Evolutionary conservation across 1,284 basidiomycete genomes (phyloP), one percentile per base, ranked within the genome.

Genomic region (Puccinia coronata): DNA sequence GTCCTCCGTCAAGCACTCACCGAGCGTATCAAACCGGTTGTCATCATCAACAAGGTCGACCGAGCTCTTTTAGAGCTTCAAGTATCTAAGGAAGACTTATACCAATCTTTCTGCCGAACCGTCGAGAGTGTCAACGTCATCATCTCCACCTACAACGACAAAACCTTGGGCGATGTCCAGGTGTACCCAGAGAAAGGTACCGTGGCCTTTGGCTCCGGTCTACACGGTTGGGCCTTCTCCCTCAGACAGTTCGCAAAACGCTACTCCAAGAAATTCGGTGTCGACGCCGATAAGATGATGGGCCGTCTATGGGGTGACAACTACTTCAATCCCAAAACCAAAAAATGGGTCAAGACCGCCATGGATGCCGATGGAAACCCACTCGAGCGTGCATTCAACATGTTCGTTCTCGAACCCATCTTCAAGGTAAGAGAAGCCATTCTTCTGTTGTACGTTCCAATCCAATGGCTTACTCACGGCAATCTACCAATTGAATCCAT

Each of bases 31-130:
- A 99, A 98, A 90, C 97, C 97, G 85, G 96, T 99, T 86, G 92
- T 98, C 86, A 92, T 98, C 89, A 96, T 99, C 89, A 99, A 99
- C 92, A 99, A 99, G 91, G 96, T 99, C 86, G 97, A 99, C 89
- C 96, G 97, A 87, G 97, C 97, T 82, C 91, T 99, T 78, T 94
- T 99, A 85, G 97, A 99, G 89, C 92, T 99, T 82, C 97, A 99
- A 88, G 93, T 98, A 84, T 89, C 91, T 87, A 98, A 99, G 90
- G 97, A 99, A 88, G 92, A 93, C 85, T 92, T 99, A 82, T 99
- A 92, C 90, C 97, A 98, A 88, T 94, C 94, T 79, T 99, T 99
- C 92, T 91, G 90, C 85, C 94, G 97, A 87, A 99, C 97, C 83
- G 92, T 99, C 87, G 96, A 99, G 89, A 94, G 90, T 83, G 96